These are phyloP conservation scores for Botryotinia convoluta DNA, from an alignment of 2,329 filamentous ascomycete species.

Conservation along the genomic window DNA sequence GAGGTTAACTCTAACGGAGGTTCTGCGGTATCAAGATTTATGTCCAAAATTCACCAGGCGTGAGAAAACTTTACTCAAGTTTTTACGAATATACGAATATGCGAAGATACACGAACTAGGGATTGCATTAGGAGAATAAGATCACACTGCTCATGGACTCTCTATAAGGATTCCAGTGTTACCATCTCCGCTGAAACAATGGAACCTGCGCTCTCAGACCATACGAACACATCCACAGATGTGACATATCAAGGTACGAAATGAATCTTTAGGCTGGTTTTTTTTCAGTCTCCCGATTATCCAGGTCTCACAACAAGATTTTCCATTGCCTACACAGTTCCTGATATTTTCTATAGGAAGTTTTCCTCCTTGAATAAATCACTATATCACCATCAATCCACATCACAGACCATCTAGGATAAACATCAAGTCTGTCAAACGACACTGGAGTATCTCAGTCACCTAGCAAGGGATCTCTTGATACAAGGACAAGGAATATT, in stretches of 20 bases:
- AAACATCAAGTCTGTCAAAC: not conserved
- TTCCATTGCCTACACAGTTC: not conserved
- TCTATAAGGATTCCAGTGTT: not conserved
- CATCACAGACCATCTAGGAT: not conserved
- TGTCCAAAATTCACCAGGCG: not conserved
- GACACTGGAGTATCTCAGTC: not conserved
- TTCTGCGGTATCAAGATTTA: not conserved
- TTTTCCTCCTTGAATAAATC: not conserved
- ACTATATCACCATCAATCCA: not conserved
- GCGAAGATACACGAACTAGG: not conserved
- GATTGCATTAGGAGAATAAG: not conserved
- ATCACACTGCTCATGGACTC: not conserved
- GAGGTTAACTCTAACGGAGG: not conserved
- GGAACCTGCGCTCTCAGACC: not conserved
- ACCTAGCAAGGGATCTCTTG: not conserved
- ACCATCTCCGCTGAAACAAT: not conserved
- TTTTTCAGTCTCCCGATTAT: not conserved
- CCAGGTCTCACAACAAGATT: not conserved
- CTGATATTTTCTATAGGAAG: not conserved
- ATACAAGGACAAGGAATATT: not conserved
- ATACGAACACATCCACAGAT: not conserved
- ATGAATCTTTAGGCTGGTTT: not conserved
- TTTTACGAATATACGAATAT: not conserved
- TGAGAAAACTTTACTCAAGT: not conserved
- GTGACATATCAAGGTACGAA: not conserved